These are phyloP conservation scores for Diplosphaera chodatii DNA, from an alignment of 139 green algal species.

Conservation along the genomic window DNA sequence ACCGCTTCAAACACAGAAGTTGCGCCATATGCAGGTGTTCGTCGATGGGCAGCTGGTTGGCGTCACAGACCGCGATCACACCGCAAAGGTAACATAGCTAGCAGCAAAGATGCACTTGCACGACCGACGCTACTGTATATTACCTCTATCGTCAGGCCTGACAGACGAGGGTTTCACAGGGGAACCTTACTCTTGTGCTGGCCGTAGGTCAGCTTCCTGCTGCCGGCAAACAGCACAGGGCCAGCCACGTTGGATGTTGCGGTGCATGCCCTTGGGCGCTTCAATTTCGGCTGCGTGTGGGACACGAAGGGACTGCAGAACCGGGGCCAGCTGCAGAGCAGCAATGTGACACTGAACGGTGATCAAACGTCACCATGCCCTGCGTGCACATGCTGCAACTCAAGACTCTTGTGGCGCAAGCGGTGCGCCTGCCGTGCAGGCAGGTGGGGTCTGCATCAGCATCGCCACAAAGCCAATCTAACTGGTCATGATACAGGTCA, in stretches of 20 bases:
- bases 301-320: conserved; percentile 49
- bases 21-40: no score
- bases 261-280: conserved; percentile 44
- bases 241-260: conserved; percentile 34
- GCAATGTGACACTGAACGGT: conserved; percentile 38
- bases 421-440: no score
- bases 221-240: neutral
- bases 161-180: no score
- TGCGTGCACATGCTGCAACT: no score
- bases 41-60: conserved; percentile 24
- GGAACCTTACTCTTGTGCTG: no score
- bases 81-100: conserved; percentile 14
- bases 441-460: no score
- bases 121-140: no score
- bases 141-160: no score
- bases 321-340: conserved; percentile 11
- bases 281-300: conserved; percentile 35
- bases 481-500: conserved; percentile 1
- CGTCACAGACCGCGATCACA: conserved; percentile 11
- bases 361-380: neutral
- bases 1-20: no score
- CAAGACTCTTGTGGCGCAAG: no score
- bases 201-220: neutral
- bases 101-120: no score
- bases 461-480: neutral